phyloP scores from a whole-genome alignment of 164 flowering plant species.

The Vitis rotundifolia region DNA sequence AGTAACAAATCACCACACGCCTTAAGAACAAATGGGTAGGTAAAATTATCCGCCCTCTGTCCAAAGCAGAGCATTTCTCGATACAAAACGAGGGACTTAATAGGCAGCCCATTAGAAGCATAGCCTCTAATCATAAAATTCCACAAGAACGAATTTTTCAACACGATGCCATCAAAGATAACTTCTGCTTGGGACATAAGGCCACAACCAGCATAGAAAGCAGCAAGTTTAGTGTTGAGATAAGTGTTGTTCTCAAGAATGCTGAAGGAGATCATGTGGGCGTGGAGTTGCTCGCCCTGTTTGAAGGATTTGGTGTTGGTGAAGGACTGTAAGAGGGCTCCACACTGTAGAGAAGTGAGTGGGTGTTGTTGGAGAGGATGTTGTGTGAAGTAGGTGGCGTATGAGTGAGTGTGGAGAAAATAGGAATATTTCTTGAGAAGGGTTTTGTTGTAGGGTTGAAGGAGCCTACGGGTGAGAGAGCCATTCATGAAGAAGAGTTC shows the following conservation, averaged over 20 bases:
- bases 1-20: slow-evolving; percentile 47
- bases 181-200: slow-evolving; percentile 21
- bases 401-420: background rate
- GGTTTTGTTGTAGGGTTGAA: background rate
- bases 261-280: slow-evolving; percentile 28
- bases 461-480: slow-evolving; percentile 2
- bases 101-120: slow-evolving; percentile 29
- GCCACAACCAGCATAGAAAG: slow-evolving; percentile 42
- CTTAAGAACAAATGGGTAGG: slow-evolving; percentile 60
- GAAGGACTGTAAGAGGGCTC: slow-evolving; percentile 19
- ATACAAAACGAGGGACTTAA: slow-evolving; percentile 32
- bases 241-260: slow-evolving; percentile 38
- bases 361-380: background rate
- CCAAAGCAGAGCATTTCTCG: slow-evolving; percentile 41
- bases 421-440: background rate
- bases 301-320: slow-evolving; percentile 28
- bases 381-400: background rate
- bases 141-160: slow-evolving; percentile 52
- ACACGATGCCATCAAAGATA: slow-evolving; percentile 29
- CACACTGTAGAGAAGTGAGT: slow-evolving; percentile 29
- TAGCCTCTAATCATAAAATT: slow-evolving; percentile 55
- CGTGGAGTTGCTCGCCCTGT: slow-evolving; percentile 29
- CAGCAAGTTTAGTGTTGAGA: slow-evolving; percentile 42
- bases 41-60: slow-evolving; percentile 41
- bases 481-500: slow-evolving; percentile 8